Conservation (phyloP, 306 rosid genomes). For the Cicer cuneatum region DNA sequence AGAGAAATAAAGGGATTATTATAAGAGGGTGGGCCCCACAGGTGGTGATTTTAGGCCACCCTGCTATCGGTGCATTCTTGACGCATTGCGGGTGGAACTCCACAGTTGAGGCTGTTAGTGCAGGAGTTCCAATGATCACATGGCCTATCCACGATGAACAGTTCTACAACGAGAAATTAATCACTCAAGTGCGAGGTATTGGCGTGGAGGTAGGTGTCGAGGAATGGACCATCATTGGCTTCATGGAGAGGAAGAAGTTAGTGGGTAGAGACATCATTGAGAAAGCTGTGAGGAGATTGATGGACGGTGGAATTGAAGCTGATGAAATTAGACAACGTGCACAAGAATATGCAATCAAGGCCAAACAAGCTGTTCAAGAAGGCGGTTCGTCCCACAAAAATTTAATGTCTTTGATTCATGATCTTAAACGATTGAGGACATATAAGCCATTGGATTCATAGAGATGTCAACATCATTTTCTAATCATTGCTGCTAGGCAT, state of each 20-base stretch:
- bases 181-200: conserved; percentile 43
- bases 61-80: conserved; percentile 21
- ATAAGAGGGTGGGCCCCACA: conserved; percentile 48
- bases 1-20: conserved; percentile 36
- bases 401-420: conserved; percentile 31
- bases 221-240: conserved; percentile 33
- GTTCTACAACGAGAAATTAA: conserved; percentile 46
- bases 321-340: conserved; percentile 22
- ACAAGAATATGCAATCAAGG: conserved; percentile 19
- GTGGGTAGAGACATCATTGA: conserved; percentile 39
- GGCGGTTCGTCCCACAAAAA: conserved; percentile 44
- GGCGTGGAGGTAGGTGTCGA: conserved; percentile 52
- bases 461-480: background rate
- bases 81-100: conserved; percentile 49
- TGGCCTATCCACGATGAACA: conserved; percentile 44
- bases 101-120: conserved; percentile 13
- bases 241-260: background rate
- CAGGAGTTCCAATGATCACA: conserved; percentile 46
- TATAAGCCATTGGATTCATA: background rate
- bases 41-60: conserved; percentile 13
- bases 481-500: background rate
- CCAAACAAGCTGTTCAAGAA: conserved; percentile 33
- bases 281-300: conserved; percentile 45
- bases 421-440: conserved; percentile 36
- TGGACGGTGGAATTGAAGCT: conserved; percentile 50